Percentiles rank a stretch among this genome's conserved stretches.
These are phyloP conservation scores for Penicillium crystallinum DNA, from an alignment of 495 filamentous ascomycete genomes.

Conservation along the genomic window DNA sequence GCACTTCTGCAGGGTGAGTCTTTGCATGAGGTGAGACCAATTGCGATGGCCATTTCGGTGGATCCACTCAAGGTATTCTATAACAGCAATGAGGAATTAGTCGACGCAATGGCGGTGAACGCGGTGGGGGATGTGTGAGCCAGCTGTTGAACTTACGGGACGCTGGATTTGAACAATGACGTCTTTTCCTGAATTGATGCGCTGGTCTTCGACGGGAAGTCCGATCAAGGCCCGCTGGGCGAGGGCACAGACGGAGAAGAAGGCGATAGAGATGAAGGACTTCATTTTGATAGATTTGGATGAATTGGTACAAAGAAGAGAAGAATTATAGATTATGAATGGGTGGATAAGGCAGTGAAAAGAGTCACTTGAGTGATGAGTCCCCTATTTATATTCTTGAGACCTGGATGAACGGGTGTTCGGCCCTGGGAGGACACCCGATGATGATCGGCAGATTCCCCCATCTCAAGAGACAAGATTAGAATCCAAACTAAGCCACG, in stretches of 20 bases:
- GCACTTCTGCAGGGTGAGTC: conserved; percentile 12
- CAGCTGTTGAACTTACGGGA: conserved; percentile 18
- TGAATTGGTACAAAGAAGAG: neutral
- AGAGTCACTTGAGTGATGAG: neutral
- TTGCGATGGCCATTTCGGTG: conserved; percentile 28
- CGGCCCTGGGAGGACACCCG: neutral
- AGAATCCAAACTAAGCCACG: neutral
- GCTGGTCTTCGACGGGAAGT: conserved; percentile 44
- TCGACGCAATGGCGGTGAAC: neutral
- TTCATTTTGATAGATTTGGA: conserved; percentile 19
- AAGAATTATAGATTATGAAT: neutral
- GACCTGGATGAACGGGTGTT: neutral
- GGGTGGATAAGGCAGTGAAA: no score
- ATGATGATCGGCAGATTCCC: neutral
- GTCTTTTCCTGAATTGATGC: conserved; percentile 16
- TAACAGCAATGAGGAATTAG: neutral
- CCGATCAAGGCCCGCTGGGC: conserved; percentile 62
- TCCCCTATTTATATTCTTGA: neutral
- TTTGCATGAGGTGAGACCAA: conserved; percentile 29
- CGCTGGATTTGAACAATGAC: conserved; percentile 30
- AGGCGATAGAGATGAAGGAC: conserved; percentile 16
- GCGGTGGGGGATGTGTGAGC: neutral
- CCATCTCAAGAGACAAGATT: neutral
- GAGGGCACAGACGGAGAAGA: conserved; percentile 45
- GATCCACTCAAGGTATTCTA: conserved; percentile 30